Conservation (phyloP, 495 filamentous ascomycete species). For the Hypoxylon trugodes region DNA sequence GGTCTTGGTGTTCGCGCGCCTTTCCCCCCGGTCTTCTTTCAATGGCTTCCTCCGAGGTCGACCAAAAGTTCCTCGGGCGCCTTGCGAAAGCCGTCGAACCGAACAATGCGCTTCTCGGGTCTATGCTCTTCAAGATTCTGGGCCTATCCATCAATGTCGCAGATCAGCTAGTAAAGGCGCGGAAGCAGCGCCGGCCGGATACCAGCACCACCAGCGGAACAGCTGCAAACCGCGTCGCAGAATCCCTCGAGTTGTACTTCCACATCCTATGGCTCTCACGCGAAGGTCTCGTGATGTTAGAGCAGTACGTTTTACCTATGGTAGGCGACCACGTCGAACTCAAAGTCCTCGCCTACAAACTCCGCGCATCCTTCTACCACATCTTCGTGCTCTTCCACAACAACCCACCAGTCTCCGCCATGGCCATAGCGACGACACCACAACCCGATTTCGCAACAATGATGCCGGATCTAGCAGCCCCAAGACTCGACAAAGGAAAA, state of each 20-base stretch:
- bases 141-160: conserved; percentile 90
- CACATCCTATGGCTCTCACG: conserved; percentile 96
- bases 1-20: not conserved
- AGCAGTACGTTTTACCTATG: conserved; percentile 86
- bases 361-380: conserved; percentile 93
- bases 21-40: conserved; percentile 7
- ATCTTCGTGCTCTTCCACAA: conserved; percentile 98
- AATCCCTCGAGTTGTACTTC: conserved; percentile 84
- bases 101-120: conserved; percentile 78
- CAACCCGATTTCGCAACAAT: not conserved
- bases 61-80: conserved; percentile 92
- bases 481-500: conserved; percentile 55
- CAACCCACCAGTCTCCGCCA: conserved; percentile 56
- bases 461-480: conserved; percentile 33
- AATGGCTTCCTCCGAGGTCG: conserved; percentile 96
- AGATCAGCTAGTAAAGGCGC: conserved; percentile 81
- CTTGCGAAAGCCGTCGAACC: conserved; percentile 78
- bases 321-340: conserved; percentile 74
- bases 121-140: conserved; percentile 86
- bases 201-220: too few relatives aligned
- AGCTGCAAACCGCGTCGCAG: conserved; percentile 60
- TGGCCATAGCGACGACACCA: conserved; percentile 43
- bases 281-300: conserved; percentile 86
- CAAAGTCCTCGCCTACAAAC: conserved; percentile 88
- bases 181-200: conserved; percentile 84